Percentiles rank a stretch among this genome's conserved stretches.
phyloP scores from a whole-genome alignment of 2,329 filamentous ascomycete species.

The Aspergillus fumigatiaffinis region DNA sequence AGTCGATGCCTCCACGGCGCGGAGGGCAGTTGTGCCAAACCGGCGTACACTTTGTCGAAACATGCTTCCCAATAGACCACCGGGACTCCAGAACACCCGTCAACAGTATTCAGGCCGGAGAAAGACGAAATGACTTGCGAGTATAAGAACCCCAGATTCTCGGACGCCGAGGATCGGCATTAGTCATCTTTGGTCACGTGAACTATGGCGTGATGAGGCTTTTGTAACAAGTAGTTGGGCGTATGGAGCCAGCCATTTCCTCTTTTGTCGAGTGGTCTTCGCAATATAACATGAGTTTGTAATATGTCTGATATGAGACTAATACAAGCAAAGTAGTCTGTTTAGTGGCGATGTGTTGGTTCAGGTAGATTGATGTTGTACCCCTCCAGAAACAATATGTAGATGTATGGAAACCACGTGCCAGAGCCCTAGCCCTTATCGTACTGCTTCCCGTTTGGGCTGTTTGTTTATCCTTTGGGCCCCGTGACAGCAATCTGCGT shows the following conservation, averaged over 20 bases:
- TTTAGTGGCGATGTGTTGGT: background rate
- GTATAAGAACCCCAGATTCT: slow-evolving; percentile 2
- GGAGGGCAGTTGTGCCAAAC: slow-evolving; percentile 61
- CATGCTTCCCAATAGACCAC: slow-evolving; percentile 48
- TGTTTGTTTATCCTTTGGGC: slow-evolving; percentile 35
- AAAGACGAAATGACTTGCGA: background rate
- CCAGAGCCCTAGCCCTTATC: slow-evolving; percentile 30
- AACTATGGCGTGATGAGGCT: slow-evolving; percentile 10
- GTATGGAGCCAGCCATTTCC: background rate
- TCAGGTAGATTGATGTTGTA: background rate
- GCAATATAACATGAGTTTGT: background rate
- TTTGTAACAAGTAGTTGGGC: background rate
- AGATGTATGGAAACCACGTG: slow-evolving; percentile 18
- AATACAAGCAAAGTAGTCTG: background rate
- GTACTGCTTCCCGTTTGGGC: slow-evolving; percentile 31
- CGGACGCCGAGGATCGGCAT: slow-evolving; percentile 21
- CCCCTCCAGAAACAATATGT: no score
- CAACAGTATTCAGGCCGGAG: background rate
- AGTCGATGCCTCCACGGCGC: slow-evolving; percentile 50
- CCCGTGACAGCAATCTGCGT: slow-evolving; percentile 18
- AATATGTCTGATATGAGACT: background rate
- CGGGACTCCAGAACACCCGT: slow-evolving; percentile 1
- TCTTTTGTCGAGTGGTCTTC: background rate
- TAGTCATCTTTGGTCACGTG: slow-evolving; percentile 21
- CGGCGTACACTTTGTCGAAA: slow-evolving; percentile 65